Conservation (phyloP, 805 yeast species). For the Komagataella phaffii region DNA sequence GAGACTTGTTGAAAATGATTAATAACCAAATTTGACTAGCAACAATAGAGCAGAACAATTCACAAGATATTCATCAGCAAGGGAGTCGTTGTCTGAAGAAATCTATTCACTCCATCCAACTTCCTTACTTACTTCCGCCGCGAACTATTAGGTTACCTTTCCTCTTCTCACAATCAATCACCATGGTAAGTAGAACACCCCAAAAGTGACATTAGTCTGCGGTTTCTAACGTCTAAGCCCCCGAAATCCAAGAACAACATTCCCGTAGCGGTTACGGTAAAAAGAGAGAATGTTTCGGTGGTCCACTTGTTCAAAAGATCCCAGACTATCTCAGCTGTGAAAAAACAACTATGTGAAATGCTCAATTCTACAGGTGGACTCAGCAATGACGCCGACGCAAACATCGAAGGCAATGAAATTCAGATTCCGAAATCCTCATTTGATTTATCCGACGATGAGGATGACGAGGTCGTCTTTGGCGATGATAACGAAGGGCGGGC, state of each 20-base stretch:
- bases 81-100: no score
- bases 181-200: not conserved
- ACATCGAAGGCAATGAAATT: slow-evolving; percentile 18
- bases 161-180: not conserved
- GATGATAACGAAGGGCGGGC: slow-evolving; percentile 1
- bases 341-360: slow-evolving; percentile 18
- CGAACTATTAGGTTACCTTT: not conserved
- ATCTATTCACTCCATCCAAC: not conserved
- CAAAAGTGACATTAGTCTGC: not conserved
- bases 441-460: slow-evolving; percentile 13
- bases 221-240: not conserved
- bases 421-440: slow-evolving; percentile 28
- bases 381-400: slow-evolving; percentile 16
- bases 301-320: slow-evolving; percentile 13
- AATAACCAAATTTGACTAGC: no score
- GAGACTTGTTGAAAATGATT: not conserved
- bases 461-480: slow-evolving; percentile 20
- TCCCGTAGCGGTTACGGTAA: slow-evolving; percentile 15
- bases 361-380: slow-evolving; percentile 37
- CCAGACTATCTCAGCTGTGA: slow-evolving; percentile 13
- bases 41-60: no score
- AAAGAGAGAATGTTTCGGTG: slow-evolving; percentile 21
- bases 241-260: not conserved
- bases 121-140: not conserved
- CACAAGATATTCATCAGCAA: not conserved